Base-by-base conservation (phyloP, 345 rosid species). In the Brassica carinata region DNA sequence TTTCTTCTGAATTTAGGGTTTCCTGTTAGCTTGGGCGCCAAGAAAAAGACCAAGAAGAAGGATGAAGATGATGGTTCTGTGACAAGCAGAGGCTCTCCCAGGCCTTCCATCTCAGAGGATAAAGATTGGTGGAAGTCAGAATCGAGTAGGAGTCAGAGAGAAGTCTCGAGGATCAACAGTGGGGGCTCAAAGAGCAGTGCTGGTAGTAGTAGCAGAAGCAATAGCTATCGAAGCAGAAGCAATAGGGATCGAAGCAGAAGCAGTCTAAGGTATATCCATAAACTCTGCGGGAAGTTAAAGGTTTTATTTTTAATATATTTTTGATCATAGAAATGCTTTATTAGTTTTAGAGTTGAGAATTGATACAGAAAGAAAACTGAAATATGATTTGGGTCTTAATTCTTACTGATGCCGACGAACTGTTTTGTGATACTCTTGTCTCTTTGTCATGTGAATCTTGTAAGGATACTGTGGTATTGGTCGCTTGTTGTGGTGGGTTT, bases 121-220 rank as follows among this genome's bases (percentile, higher is more conserved):
- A 83, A 87, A 73, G 90, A 91, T 67, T 90, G 96, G 93, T 91
- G 93, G 96, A 89, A 84, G 86, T 72, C 85, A 0, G 84, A 69
- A 10, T 79, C 88, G 3, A 79, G 66, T 40, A 85, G 84, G 73
- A 85, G 84, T 63, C 92, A 87, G 43, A 81, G 67, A 38, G 72
- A 30, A 36, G 83, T 75, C 36, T 70, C 76, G 26, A 75, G 80
- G 80, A 71, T 81, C 68, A 75, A 75, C 8, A 80, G 83, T 64
- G 76, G 66, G 23, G 89, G 94, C 73, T 79, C 82, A 33, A 85
- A 89, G 75, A 86, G 90, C 59, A 80, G 83, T 80, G 77, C 76
- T 31, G 85, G 89, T 70, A 82, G 84, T 64, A 84, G 91, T 18
- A 87, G 91, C 26, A 87, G 82, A 85, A 85, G 79, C 79, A 82